Conservation (phyloP, 2,329 filamentous ascomycete species). For the Dactylellina parvicollis region DNA sequence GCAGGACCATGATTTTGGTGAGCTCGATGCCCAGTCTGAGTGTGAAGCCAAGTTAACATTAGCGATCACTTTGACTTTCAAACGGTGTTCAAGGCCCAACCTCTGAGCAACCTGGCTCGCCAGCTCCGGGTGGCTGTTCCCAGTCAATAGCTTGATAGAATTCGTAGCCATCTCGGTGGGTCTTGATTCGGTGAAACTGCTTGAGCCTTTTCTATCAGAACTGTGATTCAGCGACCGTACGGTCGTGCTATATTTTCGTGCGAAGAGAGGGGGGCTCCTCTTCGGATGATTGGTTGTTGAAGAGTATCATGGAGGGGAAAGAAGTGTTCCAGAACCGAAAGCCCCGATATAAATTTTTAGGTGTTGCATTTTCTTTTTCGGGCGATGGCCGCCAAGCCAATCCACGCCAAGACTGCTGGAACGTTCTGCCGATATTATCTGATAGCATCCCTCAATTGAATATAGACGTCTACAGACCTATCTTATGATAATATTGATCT, state of each 20-base stretch:
- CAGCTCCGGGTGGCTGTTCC: slow-evolving; percentile 78
- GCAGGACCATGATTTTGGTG: slow-evolving; percentile 76
- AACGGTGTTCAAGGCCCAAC: slow-evolving; percentile 5
- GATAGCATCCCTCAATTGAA: no score
- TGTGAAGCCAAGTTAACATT: slow-evolving; percentile 2
- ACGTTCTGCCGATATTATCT: no score
- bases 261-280: slow-evolving; percentile 47
- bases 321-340: neutral
- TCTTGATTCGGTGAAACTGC: neutral
- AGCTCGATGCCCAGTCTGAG: slow-evolving; percentile 72
- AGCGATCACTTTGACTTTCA: neutral
- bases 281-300: slow-evolving; percentile 46
- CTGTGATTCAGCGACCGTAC: neutral
- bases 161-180: slow-evolving; percentile 71
- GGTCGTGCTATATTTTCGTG: neutral
- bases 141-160: slow-evolving; percentile 78
- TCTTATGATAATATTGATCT: no score
- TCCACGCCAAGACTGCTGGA: slow-evolving; percentile 1
- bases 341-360: slow-evolving; percentile 27
- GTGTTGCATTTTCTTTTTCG: slow-evolving; percentile 52
- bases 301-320: slow-evolving; percentile 39
- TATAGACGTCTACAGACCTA: no score
- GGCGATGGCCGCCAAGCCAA: slow-evolving; percentile 4
- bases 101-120: slow-evolving; percentile 72
- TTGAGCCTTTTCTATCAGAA: slow-evolving; percentile 1